Conservation (phyloP, 2,329 filamentous ascomycete species). For the Myriosclerotinia scirpicola region DNA sequence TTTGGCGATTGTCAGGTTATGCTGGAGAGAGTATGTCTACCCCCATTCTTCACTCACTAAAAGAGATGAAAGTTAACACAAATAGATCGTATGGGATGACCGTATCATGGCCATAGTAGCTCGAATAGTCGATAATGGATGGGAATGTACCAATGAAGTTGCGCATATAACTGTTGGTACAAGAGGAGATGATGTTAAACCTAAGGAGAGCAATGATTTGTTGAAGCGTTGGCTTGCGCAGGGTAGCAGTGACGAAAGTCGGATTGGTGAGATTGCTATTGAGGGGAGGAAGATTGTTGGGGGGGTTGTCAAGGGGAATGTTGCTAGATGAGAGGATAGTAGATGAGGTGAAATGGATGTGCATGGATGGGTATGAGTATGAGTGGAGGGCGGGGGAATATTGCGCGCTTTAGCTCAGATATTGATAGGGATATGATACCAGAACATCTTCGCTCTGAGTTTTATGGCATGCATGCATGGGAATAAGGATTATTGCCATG, state of each 20-base stretch:
- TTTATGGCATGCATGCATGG: not conserved
- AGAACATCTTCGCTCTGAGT: slow-evolving; percentile 3
- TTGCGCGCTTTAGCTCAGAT: too few species aligned
- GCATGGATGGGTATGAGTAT: too few species aligned
- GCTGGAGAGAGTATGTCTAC: slow-evolving; percentile 55
- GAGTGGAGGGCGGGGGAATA: not conserved
- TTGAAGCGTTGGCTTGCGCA: slow-evolving; percentile 70
- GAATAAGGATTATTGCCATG: not conserved
- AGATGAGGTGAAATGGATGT: not conserved
- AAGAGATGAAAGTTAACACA: not conserved
- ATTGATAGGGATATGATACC: not conserved
- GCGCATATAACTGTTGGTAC: slow-evolving; percentile 93
- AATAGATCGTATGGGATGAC: slow-evolving; percentile 75
- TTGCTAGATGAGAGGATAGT: slow-evolving; percentile 31
- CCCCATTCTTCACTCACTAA: not conserved
- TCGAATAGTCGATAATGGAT: slow-evolving; percentile 62
- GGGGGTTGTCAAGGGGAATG: slow-evolving; percentile 38
- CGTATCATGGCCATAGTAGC: slow-evolving; percentile 91
- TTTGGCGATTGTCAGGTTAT: slow-evolving; percentile 65
- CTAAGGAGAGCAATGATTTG: slow-evolving; percentile 90
- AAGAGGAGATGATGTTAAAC: slow-evolving; percentile 71
- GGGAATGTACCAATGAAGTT: slow-evolving; percentile 73
- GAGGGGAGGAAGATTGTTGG: slow-evolving; percentile 34
- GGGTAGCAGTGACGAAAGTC: slow-evolving; percentile 45
- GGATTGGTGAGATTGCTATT: slow-evolving; percentile 39